Percentiles rank a stretch among this genome's conserved stretches.
Conservation (phyloP, 345 rosid species). For the Excoecaria cochinchinensis region DNA sequence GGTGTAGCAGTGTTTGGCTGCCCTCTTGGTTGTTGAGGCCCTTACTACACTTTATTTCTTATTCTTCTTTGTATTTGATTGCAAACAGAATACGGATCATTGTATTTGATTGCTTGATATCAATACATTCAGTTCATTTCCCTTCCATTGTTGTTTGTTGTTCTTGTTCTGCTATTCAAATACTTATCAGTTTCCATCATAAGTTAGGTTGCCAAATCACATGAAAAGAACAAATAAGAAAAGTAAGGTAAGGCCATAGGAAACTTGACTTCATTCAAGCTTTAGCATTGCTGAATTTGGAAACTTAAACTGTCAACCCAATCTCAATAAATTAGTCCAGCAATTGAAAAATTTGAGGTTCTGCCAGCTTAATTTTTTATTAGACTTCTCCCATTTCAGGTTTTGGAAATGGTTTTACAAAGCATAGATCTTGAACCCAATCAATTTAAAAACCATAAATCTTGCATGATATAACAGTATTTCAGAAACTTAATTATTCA, state of each 20-base stretch:
- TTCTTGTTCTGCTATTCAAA: too few species aligned
- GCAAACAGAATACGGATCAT: too few species aligned
- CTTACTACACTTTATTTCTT: too few species aligned
- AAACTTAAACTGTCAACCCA: not conserved
- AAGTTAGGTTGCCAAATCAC: too few species aligned
- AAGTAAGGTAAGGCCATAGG: not conserved
- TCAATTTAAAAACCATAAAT: not conserved
- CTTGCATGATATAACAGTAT: not conserved
- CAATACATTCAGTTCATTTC: too few species aligned
- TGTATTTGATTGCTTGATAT: too few species aligned
- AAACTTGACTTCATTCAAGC: not conserved
- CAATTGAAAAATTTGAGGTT: not conserved
- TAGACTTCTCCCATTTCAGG: not conserved
- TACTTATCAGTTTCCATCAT: too few species aligned
- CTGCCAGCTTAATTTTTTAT: not conserved
- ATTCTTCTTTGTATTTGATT: too few species aligned
- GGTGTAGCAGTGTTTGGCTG: too few species aligned
- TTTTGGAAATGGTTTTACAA: not conserved
- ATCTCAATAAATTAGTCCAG: not conserved
- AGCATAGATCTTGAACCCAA: not conserved
- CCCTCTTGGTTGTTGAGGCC: too few species aligned
- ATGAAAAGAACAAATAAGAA: too few species aligned
- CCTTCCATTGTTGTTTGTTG: too few species aligned
- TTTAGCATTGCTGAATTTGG: not conserved
- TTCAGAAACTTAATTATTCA: not conserved